These are phyloP conservation scores for Metroxylon sagu DNA, from an alignment of 176 grass and related monocot genomes.

Conservation along the genomic window DNA sequence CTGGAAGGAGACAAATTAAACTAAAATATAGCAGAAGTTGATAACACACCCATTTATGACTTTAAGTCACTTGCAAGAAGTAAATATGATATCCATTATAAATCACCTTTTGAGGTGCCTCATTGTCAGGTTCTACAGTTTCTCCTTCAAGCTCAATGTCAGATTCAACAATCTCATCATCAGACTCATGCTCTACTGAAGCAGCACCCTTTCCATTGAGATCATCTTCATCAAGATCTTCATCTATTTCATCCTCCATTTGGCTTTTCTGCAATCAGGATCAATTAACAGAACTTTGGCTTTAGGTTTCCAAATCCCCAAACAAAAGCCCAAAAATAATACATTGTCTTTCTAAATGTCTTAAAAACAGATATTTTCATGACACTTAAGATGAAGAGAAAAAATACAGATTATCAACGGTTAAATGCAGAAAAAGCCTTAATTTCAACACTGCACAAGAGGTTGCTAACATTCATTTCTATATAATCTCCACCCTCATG, in stretches of 20 bases:
- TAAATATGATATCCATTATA: not conserved
- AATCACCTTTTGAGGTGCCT: constrained; percentile 73
- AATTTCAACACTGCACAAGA: too few relatives aligned
- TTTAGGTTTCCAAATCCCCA: not conserved
- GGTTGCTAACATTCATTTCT: too few relatives aligned
- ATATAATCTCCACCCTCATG: too few relatives aligned
- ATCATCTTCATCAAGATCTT: constrained; percentile 38
- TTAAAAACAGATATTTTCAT: too few relatives aligned
- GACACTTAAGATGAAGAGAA: too few relatives aligned
- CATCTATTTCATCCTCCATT: constrained; percentile 41
- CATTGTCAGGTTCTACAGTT: constrained; percentile 72
- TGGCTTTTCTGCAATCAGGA: constrained; percentile 23
- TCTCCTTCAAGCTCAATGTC: constrained; percentile 86
- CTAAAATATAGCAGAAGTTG: too few relatives aligned
- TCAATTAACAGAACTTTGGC: not conserved
- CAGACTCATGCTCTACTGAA: constrained; percentile 73
- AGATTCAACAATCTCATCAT: constrained; percentile 87
- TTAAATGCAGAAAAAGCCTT: too few relatives aligned
- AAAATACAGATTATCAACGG: too few relatives aligned
- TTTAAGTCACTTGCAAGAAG: too few relatives aligned
- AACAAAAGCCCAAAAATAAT: not conserved
- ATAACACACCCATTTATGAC: too few relatives aligned
- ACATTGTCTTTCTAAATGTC: too few relatives aligned
- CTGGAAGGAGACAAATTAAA: constrained; percentile 24
- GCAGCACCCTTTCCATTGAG: constrained; percentile 35